These are phyloP conservation scores for Cladosporium sp. DNA, from an alignment of 2,329 filamentous ascomycete genomes.

Conservation along the genomic window DNA sequence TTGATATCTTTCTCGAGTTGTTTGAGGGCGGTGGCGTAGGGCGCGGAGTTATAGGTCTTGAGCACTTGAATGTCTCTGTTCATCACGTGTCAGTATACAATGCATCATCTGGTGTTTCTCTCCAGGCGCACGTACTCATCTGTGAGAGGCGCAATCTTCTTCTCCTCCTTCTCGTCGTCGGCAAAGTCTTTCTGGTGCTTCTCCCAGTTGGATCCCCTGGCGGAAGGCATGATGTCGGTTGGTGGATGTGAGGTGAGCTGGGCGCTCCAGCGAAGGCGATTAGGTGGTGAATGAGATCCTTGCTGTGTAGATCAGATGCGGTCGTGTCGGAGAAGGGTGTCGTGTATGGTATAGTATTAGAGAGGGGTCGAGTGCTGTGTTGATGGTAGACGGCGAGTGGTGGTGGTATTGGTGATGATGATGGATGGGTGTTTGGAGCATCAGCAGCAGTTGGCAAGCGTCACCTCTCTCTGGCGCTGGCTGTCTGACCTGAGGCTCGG, in stretches of 20 bases:
- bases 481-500: neutral
- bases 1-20: slow-evolving; percentile 99
- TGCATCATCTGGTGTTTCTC: slow-evolving; percentile 12
- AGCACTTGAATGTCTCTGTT: slow-evolving; percentile 95
- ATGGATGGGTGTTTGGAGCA: neutral
- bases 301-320: neutral
- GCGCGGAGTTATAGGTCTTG: slow-evolving; percentile 97
- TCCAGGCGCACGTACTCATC: slow-evolving; percentile 71
- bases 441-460: neutral
- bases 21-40: slow-evolving; percentile 89
- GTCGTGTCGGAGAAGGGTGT: neutral
- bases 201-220: slow-evolving; percentile 93
- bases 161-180: slow-evolving; percentile 96
- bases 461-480: neutral
- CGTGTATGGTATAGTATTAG: neutral
- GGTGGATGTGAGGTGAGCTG: slow-evolving; percentile 1
- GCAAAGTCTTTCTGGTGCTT: slow-evolving; percentile 97
- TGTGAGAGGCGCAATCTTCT: slow-evolving; percentile 96
- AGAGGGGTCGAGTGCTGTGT: slow-evolving; percentile 5
- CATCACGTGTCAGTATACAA: slow-evolving; percentile 27
- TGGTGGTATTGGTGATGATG: slow-evolving; percentile 5
- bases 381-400: slow-evolving; percentile 8
- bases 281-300: neutral
- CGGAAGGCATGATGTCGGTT: slow-evolving; percentile 71
- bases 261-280: neutral